phyloP scores from a whole-genome alignment of 2,329 filamentous ascomycete genomes.

The Pochonia chlamydosporia region DNA sequence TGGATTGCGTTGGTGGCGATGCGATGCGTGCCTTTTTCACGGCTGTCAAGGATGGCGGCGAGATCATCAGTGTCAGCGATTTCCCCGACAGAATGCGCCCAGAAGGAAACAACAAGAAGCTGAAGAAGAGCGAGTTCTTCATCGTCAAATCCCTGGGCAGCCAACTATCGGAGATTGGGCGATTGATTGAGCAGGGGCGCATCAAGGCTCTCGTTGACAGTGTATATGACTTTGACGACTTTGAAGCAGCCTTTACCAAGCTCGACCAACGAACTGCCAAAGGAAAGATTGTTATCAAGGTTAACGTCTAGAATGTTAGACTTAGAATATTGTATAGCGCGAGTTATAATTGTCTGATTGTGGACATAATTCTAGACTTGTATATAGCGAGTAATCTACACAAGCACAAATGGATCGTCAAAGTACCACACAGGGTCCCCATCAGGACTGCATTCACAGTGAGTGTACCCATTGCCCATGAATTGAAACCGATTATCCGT shows the following conservation, averaged over 20 bases:
- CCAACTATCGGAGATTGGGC: conserved; percentile 27
- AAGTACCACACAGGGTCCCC: too few species aligned
- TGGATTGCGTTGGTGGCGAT: conserved; percentile 32
- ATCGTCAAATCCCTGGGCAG: conserved; percentile 30
- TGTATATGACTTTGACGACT: conserved; percentile 31
- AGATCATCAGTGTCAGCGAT: conserved; percentile 26
- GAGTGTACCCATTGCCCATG: too few species aligned
- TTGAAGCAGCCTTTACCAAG: conserved; percentile 29
- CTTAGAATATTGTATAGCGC: too few species aligned
- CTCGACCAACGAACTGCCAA: conserved; percentile 27
- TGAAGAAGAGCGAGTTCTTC: conserved; percentile 27
- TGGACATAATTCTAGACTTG: too few species aligned
- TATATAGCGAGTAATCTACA: too few species aligned
- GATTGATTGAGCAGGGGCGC: conserved; percentile 26
- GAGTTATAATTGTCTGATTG: too few species aligned
- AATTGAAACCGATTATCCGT: too few species aligned
- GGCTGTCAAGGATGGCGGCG: conserved; percentile 27
- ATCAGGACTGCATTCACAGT: too few species aligned
- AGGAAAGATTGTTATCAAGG: conserved; percentile 34
- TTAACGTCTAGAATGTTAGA: too few species aligned
- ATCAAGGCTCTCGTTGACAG: conserved; percentile 30
- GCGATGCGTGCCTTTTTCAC: conserved; percentile 26
- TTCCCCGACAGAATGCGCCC: conserved; percentile 24
- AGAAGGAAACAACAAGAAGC: conserved; percentile 19
- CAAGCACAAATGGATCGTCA: too few species aligned